Evolutionary conservation across 1,284 basidiomycete genomes (phyloP), one percentile per base, ranked within the genome.

Genomic region (Irpex lacteus): DNA sequence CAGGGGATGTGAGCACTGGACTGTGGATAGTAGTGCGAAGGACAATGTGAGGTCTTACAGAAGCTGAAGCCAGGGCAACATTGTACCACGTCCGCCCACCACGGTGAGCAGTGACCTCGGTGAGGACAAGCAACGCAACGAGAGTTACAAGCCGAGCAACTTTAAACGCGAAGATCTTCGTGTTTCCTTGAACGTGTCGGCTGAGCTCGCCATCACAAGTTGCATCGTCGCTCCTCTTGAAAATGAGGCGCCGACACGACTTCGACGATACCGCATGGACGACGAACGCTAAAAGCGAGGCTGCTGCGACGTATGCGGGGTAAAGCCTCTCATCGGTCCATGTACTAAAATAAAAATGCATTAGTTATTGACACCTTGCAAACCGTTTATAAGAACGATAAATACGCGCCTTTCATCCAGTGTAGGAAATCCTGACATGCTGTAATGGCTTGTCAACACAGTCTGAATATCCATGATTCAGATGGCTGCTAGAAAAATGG

Each of bases 131-230:
- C 26, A 77, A 67, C 2, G 65, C 67, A 3, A 75, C 60, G 40
- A 65, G 66, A 7, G 67, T 70, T 34, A 70, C 59, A 4, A 76
- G 65, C 11, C 75, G 68, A 3, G 69, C 49, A 60, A 70, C 59
- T 66, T 73, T 74, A 69, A 69, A 73, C 9, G 60, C 56, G 62
- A 73, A 76, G 59, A 74, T 74, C n/a, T 63, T 65, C 1, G 67
- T 64, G 6, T 74, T 73, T 7, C 76, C 75, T n/a, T 65, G 67
- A 44, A 38, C 1, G 5, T 34, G 1, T 5, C 32, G 32, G 1
- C 32, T 34, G n/a, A n/a, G n/a, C n/a, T n/a, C n/a, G n/a, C 6
- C 32, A 5, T 34, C 32, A 34, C 32, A 5, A 34, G 32, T 9
- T 18, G 26, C n/a, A n/a, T n/a, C 26, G 3, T n/a, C 34, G 15